Base-by-base conservation (phyloP, 495 filamentous ascomycete species). In the Lentithecium fluviatile region DNA sequence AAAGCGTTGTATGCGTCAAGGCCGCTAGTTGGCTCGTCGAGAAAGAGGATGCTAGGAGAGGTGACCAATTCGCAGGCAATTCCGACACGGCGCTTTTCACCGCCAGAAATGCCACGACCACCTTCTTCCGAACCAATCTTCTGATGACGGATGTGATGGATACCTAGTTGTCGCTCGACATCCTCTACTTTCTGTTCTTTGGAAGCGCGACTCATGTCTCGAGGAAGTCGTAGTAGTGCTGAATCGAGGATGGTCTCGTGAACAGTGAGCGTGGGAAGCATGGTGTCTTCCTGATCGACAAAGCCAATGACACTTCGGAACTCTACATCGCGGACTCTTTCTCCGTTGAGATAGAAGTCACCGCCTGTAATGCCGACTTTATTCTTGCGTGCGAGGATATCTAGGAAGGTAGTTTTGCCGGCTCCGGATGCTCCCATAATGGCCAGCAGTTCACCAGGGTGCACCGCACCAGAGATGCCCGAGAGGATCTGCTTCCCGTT, bases 371-470 rank as follows among this genome's bases (percentile, higher is more conserved):
- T 68, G 32, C 94, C 94, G 21, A 90, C 84, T 75, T 99, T 99
- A 74, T 97, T 99, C 80, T 99, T 99, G 54, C 92, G 84, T 17
- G 95, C 95, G 7, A 99, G 80, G 56, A 99, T 95, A 74, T 99
- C 95, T 29, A 99, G 77, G 74, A 97, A 99, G 0, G 91, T 95
- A 0, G 93, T 97, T 75, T 99, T 99, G 52, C 94, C 94, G 23
- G 94, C 94, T 8, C 94, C 94, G 3, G 95, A 97, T 11, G 94
- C 91, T 38, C 94, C 94, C 93, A 99, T 97, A 70, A 99, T 96
- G 21, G 94, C 94, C 68, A 94, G 89, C 7, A 99, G 81, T 66
- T 97, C 89, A 0, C 94, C 94, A 1, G 92, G 88, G 64, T 88
- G 85, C 12, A 93, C 91, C 32, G 88, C 85, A 45, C 94, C 94